Conservation (phyloP, 306 rosid genomes). For the Castanea crenata region DNA sequence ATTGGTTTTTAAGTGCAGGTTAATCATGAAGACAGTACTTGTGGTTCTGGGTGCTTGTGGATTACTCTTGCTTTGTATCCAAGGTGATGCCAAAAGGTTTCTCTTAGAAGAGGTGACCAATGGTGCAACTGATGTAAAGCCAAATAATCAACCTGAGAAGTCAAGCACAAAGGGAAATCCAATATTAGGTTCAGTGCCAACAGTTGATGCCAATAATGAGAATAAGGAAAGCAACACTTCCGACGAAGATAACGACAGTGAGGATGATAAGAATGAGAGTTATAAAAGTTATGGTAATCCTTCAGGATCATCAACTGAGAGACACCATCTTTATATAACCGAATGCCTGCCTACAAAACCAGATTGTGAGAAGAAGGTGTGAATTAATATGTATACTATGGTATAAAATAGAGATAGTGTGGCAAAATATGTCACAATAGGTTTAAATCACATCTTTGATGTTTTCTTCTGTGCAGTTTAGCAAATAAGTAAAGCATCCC, state of each 20-base stretch:
- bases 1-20: slow-evolving; percentile 9
- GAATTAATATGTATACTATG: neutral
- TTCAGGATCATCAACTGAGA: slow-evolving; percentile 7
- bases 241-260: neutral
- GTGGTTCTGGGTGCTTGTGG: slow-evolving; percentile 2
- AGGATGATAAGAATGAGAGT: slow-evolving; percentile 17
- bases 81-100: slow-evolving; percentile 18
- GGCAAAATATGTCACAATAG: neutral
- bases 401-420: neutral
- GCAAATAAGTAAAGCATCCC: neutral
- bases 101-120: slow-evolving; percentile 4
- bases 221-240: too few species aligned
- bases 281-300: slow-evolving; percentile 18
- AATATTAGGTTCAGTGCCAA: neutral
- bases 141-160: neutral
- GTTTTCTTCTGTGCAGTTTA: neutral
- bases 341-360: slow-evolving; percentile 14
- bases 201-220: neutral
- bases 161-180: neutral
- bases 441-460: neutral
- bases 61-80: neutral
- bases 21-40: slow-evolving; percentile 14
- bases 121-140: neutral
- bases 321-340: slow-evolving; percentile 7
- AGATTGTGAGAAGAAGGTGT: neutral